Base-by-base conservation (phyloP, 2,329 filamentous ascomycete genomes). In the Sordariomycetes sp. region DNA sequence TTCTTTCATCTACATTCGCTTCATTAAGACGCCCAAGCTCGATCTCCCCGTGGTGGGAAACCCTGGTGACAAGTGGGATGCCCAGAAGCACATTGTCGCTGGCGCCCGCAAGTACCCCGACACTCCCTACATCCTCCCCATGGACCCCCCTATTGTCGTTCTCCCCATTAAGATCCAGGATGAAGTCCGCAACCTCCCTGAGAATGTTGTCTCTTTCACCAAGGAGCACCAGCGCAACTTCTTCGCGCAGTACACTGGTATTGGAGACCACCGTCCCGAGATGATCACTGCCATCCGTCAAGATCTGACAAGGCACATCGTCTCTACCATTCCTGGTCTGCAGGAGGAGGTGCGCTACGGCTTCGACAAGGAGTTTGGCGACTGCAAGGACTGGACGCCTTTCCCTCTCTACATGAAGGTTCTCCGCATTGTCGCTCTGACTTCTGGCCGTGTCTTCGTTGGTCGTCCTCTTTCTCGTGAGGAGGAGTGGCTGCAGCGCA, bases 151-250 rank as follows among this genome's bases (percentile, higher is more conserved):
- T 16, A 28, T 28, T 7, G 25, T 28, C 7, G 25, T 28, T 16
- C 25, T 28, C 4, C 25, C 25, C 25, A 28, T 28, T 7, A 28
- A 28, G 25, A 28, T 28, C 25, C 25, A 28, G 17, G 25, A 28
- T 16, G 25, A 28, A 16, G 25, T 28, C 25, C 25, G 25, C 25
- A 28, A 28, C 25, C 25, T 28, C n/a, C 25, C 25, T 9, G 25
- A 28, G 25, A 28, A 16, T 16, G 25, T 28, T 3, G 25, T 28
- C 5, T 28, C 25, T 16, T 28, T 28, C 25, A 28, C 25, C 8
- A 28, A 28, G 25, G 25, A 28, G 25, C 25, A 28, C 25, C 25
- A 28, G 25, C 25, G 25, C 25, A 28, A 28, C 25, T 28, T 28
- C 25, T 28, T 28, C n/a, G 25, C 25, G 8, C 25, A 28, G 5